phyloP scores from a whole-genome alignment of 768 basidiomycete genomes.

The Suillus fuscotomentosus region DNA sequence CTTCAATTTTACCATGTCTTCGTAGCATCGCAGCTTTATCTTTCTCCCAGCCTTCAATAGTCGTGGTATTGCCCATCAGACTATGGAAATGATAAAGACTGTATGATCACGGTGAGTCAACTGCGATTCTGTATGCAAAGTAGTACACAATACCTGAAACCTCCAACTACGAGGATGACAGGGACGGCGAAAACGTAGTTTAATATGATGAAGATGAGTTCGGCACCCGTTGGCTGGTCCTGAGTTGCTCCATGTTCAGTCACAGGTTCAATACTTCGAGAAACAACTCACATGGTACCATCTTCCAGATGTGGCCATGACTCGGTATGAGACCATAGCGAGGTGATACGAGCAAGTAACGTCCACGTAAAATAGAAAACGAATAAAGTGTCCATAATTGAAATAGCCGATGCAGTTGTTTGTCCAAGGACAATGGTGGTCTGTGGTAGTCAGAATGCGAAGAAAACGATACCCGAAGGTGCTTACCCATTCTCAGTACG shows the following conservation, averaged over 20 bases:
- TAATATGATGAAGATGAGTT: slow-evolving; percentile 82
- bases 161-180: slow-evolving; percentile 83
- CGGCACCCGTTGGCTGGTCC: slow-evolving; percentile 65
- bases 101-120: slow-evolving; percentile 15
- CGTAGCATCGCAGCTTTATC: slow-evolving; percentile 88
- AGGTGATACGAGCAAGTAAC: slow-evolving; percentile 87
- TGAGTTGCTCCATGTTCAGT: slow-evolving; percentile 27
- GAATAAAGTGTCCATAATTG: slow-evolving; percentile 87
- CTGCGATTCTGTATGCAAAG: background rate
- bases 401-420: slow-evolving; percentile 93
- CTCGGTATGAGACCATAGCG: slow-evolving; percentile 72
- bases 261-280: background rate
- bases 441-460: slow-evolving; percentile 33
- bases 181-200: slow-evolving; percentile 87
- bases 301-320: slow-evolving; percentile 43
- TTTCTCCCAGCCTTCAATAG: slow-evolving; percentile 98
- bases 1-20: slow-evolving; percentile 79
- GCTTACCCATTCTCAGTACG: slow-evolving; percentile 85
- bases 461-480: slow-evolving; percentile 1
- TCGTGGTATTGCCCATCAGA: slow-evolving; percentile 80
- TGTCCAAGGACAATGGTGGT: slow-evolving; percentile 92
- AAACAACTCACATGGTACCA: slow-evolving; percentile 51
- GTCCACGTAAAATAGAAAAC: slow-evolving; percentile 92
- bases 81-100: slow-evolving; percentile 88
- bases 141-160: slow-evolving; percentile 66